These are phyloP conservation scores for Phytophthora agathidicida DNA, from an alignment of 352 stramenopile genomes.

Conservation along the genomic window DNA sequence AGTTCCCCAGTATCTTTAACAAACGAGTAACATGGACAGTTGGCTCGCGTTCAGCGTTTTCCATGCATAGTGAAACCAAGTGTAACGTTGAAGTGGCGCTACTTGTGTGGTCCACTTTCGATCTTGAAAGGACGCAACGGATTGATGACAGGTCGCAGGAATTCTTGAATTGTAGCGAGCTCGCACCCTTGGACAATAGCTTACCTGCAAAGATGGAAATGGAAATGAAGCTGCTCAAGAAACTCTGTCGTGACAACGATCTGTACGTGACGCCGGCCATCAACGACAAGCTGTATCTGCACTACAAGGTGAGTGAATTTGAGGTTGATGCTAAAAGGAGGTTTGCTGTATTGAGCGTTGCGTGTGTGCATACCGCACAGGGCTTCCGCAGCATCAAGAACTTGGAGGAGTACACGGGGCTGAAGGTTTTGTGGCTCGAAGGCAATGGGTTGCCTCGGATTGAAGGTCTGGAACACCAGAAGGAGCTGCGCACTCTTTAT, in stretches of 20 bases:
- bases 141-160: slow-evolving; percentile 2
- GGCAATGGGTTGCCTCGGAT: slow-evolving; percentile 93
- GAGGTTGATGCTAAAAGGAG: not conserved
- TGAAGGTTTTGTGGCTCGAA: slow-evolving; percentile 95
- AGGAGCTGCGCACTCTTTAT: slow-evolving; percentile 90
- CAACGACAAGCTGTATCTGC: slow-evolving; percentile 97
- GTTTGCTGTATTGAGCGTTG: not conserved
- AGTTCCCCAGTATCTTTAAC: too few species aligned
- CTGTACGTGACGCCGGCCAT: slow-evolving; percentile 92
- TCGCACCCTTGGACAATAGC: not conserved
- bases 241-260: slow-evolving; percentile 91
- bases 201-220: slow-evolving; percentile 79
- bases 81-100: too few species aligned
- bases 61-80: too few species aligned
- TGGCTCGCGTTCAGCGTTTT: too few species aligned
- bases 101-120: not conserved
- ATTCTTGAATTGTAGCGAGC: slow-evolving; percentile 15
- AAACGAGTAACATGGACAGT: too few species aligned
- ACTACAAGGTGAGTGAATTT: slow-evolving; percentile 90
- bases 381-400: slow-evolving; percentile 94
- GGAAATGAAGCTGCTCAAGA: slow-evolving; percentile 87
- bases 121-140: not conserved
- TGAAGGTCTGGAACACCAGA: slow-evolving; percentile 90
- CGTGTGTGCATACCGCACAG: slow-evolving; percentile 18
- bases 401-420: slow-evolving; percentile 94